Percentiles rank a stretch among this genome's conserved stretches.
Conservation (phyloP, 2,329 filamentous ascomycete genomes). For the Alternaria burnsii region DNA sequence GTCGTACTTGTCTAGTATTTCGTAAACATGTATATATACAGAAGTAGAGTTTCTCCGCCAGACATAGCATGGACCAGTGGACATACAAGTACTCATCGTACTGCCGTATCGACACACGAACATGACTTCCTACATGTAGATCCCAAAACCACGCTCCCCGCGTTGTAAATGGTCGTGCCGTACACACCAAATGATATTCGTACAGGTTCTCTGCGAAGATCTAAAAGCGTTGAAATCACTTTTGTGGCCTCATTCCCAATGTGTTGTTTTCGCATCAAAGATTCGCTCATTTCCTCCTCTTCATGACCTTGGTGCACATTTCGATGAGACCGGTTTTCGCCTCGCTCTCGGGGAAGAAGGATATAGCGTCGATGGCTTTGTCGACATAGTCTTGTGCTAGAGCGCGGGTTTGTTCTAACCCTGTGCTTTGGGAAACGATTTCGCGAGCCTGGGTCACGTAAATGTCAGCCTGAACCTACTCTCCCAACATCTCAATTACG, state of each 20-base stretch:
- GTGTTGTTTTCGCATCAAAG: background rate
- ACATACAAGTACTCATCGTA: background rate
- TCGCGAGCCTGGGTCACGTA: constrained; percentile 74
- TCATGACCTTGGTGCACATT: constrained; percentile 92
- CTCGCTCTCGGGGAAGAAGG: constrained; percentile 88
- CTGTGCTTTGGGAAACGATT: constrained; percentile 82
- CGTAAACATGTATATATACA: constrained; percentile 7
- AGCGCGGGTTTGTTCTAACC: constrained; percentile 89
- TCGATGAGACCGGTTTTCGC: constrained; percentile 90
- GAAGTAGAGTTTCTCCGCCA: constrained; percentile 1
- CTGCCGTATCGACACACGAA: background rate
- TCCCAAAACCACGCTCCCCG: background rate
- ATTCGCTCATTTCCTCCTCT: constrained; percentile 77
- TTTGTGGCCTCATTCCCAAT: background rate
- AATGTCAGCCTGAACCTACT: background rate
- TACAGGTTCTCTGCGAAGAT: background rate
- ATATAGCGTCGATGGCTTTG: constrained; percentile 85
- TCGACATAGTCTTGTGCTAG: constrained; percentile 91
- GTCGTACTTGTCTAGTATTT: background rate
- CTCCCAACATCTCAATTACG: background rate
- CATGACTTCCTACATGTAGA: background rate
- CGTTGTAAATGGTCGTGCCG: background rate
- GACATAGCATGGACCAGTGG: background rate
- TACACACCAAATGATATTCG: background rate
- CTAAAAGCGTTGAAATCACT: background rate